phyloP scores from a whole-genome alignment of 306 rosid species.

The Cucurbita ficifolia region DNA sequence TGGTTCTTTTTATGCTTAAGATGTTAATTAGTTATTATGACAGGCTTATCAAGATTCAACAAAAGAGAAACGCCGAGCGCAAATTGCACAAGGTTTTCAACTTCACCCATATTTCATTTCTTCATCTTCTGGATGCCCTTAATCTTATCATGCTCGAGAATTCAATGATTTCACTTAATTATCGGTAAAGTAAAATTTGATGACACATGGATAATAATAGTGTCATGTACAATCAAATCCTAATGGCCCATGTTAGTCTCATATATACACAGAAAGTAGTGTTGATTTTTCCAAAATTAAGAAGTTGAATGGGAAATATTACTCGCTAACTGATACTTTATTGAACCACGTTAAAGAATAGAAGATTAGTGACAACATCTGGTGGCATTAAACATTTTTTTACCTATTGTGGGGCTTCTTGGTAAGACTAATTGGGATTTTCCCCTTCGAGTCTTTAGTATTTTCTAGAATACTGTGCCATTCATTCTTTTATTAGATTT shows the following conservation, averaged over 20 bases:
- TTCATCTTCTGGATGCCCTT: neutral
- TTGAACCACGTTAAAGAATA: neutral
- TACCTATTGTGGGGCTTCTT: neutral
- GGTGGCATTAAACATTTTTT: neutral
- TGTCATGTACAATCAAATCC: neutral
- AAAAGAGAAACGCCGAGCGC: conserved; percentile 85
- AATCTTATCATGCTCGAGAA: neutral
- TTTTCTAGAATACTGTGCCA: neutral
- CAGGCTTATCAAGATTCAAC: conserved; percentile 98
- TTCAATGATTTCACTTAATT: neutral
- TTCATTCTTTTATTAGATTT: neutral
- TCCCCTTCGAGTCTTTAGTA: neutral
- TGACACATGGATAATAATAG: neutral
- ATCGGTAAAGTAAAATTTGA: neutral
- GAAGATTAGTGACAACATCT: neutral
- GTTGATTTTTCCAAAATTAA: neutral
- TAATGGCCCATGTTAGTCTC: neutral
- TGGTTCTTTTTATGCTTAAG: neutral
- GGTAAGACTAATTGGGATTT: neutral
- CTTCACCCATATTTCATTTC: neutral
- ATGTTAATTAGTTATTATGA: conserved; percentile 15
- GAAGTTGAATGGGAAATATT: neutral
- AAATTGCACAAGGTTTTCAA: conserved; percentile 75
- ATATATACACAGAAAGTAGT: neutral
- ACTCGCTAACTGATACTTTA: neutral